These are phyloP conservation scores for Botryotinia convoluta DNA, from an alignment of 2,329 filamentous ascomycete genomes.

Conservation along the genomic window DNA sequence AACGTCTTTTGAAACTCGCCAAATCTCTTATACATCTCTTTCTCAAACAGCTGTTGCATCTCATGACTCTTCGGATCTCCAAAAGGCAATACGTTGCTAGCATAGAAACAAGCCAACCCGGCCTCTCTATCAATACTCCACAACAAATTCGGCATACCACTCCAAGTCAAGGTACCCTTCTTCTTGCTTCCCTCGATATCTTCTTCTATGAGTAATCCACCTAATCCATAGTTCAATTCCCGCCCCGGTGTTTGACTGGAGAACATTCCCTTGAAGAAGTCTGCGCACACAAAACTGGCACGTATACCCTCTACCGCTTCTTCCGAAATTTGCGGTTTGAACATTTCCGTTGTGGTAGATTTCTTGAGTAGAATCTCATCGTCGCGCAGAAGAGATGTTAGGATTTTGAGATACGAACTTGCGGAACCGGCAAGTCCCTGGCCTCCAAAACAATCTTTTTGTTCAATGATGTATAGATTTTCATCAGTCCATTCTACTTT, in stretches of 20 bases:
- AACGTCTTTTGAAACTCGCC: background rate
- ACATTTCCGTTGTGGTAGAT: background rate
- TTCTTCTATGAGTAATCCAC: background rate
- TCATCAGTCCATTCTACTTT: background rate
- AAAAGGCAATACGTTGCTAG: slow-evolving; percentile 44
- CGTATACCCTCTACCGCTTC: slow-evolving; percentile 22
- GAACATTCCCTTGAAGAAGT: slow-evolving; percentile 33
- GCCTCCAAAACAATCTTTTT: slow-evolving; percentile 17
- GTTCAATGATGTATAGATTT: background rate
- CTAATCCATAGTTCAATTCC: background rate
- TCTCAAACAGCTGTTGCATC: slow-evolving; percentile 43
- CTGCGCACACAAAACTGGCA: slow-evolving; percentile 16
- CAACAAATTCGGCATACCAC: slow-evolving; percentile 46
- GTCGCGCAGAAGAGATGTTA: background rate
- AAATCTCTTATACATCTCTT: slow-evolving; percentile 40
- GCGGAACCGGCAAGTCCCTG: slow-evolving; percentile 9
- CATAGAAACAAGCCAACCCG: slow-evolving; percentile 44
- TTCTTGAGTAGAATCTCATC: slow-evolving; percentile 10
- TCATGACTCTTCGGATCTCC: slow-evolving; percentile 41
- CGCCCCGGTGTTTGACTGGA: background rate
- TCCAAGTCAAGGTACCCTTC: slow-evolving; percentile 44
- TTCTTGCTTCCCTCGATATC: slow-evolving; percentile 40
- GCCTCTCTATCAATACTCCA: slow-evolving; percentile 45
- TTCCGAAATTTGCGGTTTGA: slow-evolving; percentile 28
- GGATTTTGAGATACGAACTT: slow-evolving; percentile 1